Base-by-base conservation (phyloP, 495 filamentous ascomycete genomes). In the Sphaerosporella brunnea region DNA sequence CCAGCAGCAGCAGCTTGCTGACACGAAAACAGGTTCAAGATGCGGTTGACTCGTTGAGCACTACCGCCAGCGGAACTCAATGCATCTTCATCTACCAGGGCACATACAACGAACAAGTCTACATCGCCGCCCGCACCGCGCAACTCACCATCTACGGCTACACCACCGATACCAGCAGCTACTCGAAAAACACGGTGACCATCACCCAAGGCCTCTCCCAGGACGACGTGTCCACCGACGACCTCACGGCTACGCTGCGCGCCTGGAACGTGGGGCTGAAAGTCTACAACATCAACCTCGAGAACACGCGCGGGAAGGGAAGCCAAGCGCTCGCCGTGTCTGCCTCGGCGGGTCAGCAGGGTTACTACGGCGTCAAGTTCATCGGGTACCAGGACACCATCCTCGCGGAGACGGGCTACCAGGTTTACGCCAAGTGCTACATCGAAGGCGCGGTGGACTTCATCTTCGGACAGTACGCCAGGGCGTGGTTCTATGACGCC, bases 391-490 rank as follows among this genome's bases (percentile, higher is more conserved):
- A 80, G 57, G 77, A 80, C 52, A 80, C 77, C 1, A 42, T 80
- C 21, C 63, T 78, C 3, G 70, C 73, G 10, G 62, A 80, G 44
- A 63, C 58, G n/a, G 77, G 77, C 24, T 53, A 62, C 40, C 73
- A 79, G 50, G 51, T 78, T n/a, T 80, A 72, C 62, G 67, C 63
- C 13, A 61, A 63, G 18, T 69, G 66, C 54, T 62, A 68, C 39
- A 75, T 80, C 51, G 63, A 69, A 48, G 78, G 78, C 10, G 72
- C 71, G 9, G 72, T 72, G 18, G 78, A 80, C 54, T 80, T 79
- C 54, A 73, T 82, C 53, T 82, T 79, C 59, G 78, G 78, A 4
- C 73, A 77, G 60, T 60, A 65, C 20, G 73, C 71, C 9, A 62
- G 61, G 8, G 70, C 69, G 9, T 82, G 77, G 77, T 77, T 81